Evolutionary conservation across 1,139 yeast genomes (phyloP).

Genomic region (Candida gigantensis): DNA sequence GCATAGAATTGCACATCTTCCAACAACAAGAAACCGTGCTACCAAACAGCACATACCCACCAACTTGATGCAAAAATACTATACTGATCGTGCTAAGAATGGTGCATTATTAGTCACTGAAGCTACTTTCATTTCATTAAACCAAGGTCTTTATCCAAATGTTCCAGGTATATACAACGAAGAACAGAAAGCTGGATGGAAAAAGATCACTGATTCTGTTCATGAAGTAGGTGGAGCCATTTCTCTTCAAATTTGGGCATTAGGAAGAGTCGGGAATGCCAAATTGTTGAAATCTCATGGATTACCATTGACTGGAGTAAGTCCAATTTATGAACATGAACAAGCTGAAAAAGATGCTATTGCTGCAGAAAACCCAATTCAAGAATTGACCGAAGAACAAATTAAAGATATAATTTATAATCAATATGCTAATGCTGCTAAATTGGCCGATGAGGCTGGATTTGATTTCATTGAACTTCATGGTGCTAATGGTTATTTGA

Average conservation of each 20-base stretch:
- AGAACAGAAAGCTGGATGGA: constrained; percentile 54
- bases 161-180: constrained; percentile 59
- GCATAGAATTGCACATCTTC: constrained; percentile 53
- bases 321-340: constrained; percentile 25
- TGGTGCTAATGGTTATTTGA: constrained; percentile 66
- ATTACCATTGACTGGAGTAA: constrained; percentile 25
- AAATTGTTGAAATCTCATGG: constrained; percentile 37
- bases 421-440: constrained; percentile 43
- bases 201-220: constrained; percentile 41
- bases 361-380: constrained; percentile 35
- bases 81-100: constrained; percentile 49
- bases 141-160: constrained; percentile 38
- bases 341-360: constrained; percentile 28
- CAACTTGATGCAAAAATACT: constrained; percentile 49
- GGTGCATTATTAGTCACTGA: constrained; percentile 55
- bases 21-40: constrained; percentile 56
- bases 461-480: constrained; percentile 73
- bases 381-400: constrained; percentile 44
- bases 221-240: constrained; percentile 21
- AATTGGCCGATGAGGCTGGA: constrained; percentile 57
- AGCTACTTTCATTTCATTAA: constrained; percentile 32
- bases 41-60: constrained; percentile 48
- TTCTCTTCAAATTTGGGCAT: constrained; percentile 59
- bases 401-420: constrained; percentile 38
- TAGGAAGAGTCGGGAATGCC: constrained; percentile 58